These are phyloP conservation scores for Rhamnella rubrinervis DNA, from an alignment of 331 rosid species.

Conservation along the genomic window DNA sequence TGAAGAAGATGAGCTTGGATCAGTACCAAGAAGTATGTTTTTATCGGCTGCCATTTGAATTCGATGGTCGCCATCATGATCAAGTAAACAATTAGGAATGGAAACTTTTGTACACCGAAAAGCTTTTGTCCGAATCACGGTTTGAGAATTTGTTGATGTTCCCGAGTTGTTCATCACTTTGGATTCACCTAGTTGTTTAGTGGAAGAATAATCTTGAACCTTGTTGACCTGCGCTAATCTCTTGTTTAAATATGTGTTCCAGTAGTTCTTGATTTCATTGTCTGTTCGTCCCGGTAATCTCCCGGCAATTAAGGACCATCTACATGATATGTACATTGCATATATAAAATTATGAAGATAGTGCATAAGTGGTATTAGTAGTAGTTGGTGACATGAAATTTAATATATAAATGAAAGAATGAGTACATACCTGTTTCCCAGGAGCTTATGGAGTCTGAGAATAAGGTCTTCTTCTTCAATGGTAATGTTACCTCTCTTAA, in stretches of 20 bases:
- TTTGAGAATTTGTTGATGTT: not conserved
- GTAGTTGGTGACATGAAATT: not conserved
- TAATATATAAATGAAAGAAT: not conserved
- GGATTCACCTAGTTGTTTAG: not conserved
- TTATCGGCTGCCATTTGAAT: too few species aligned
- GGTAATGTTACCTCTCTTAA: constrained; percentile 28
- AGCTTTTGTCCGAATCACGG: constrained; percentile 26
- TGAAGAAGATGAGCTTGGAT: not conserved
- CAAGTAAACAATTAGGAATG: not conserved
- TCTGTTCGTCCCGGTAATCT: constrained; percentile 34
- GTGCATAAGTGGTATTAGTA: too few species aligned
- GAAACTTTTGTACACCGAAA: constrained; percentile 15
- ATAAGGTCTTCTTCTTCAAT: constrained; percentile 27
- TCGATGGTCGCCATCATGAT: not conserved
- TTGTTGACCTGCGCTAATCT: not conserved
- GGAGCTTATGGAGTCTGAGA: constrained; percentile 28
- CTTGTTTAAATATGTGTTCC: constrained; percentile 25
- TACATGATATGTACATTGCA: not conserved
- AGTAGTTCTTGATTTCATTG: constrained; percentile 34
- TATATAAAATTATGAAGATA: not conserved
- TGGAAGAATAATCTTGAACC: not conserved
- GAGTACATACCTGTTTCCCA: constrained; percentile 23
- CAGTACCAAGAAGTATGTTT: not conserved
- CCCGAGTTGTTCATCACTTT: too few species aligned
- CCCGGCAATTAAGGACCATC: constrained; percentile 33